Evolutionary conservation across 768 basidiomycete genomes (phyloP).

Genomic region (Tricholoma bakamatsutake): DNA sequence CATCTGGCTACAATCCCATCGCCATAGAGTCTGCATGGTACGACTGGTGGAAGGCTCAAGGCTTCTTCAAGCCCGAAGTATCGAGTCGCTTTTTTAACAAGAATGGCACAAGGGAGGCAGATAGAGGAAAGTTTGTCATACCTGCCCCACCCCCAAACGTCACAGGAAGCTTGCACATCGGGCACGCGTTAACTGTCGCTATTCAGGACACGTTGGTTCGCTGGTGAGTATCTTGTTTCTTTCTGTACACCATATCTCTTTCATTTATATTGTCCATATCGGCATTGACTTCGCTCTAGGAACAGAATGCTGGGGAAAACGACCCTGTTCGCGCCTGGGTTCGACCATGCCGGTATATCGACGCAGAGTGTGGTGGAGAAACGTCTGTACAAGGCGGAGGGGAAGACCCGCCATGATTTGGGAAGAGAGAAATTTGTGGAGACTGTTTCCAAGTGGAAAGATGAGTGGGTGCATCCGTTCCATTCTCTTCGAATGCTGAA

Average conservation of each 20-base stretch:
- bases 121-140: conserved; percentile 74
- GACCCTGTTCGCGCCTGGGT: conserved; percentile 87
- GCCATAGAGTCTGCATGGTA: conserved; percentile 96
- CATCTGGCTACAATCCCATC: conserved; percentile 90
- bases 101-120: conserved; percentile 40
- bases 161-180: conserved; percentile 92
- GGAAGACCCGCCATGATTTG: conserved; percentile 87
- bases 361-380: conserved; percentile 98
- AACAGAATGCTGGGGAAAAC: conserved; percentile 95
- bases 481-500: neutral
- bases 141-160: conserved; percentile 95
- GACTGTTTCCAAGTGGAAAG: conserved; percentile 95
- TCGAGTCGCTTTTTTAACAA: conserved; percentile 40
- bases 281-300: conserved; percentile 36
- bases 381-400: conserved; percentile 75
- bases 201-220: conserved; percentile 87
- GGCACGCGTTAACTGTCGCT: conserved; percentile 87
- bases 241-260: neutral
- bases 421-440: conserved; percentile 89
- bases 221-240: conserved; percentile 49
- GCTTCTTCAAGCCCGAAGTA: conserved; percentile 74
- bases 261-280: neutral
- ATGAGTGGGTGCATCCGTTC: conserved; percentile 57
- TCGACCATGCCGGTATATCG: conserved; percentile 97
- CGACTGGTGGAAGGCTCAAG: conserved; percentile 92